Evolutionary conservation across 768 basidiomycete species (phyloP).

Genomic region (Chlorophyllum brunneum): DNA sequence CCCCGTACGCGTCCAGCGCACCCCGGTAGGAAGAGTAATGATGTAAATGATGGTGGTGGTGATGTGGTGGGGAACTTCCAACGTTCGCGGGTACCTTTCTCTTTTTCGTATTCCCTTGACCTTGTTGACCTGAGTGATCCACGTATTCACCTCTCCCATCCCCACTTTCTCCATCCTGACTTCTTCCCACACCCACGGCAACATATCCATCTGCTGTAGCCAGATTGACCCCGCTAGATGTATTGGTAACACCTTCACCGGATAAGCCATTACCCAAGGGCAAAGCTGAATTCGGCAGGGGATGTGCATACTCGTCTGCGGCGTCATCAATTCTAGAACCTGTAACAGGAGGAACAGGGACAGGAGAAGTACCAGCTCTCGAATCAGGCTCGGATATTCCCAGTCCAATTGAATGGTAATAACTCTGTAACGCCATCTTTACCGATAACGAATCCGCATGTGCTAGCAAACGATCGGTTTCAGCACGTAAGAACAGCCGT

Average conservation of each 20-base stretch:
- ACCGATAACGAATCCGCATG: constrained; percentile 56
- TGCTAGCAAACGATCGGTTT: constrained; percentile 21
- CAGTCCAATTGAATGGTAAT: constrained; percentile 32
- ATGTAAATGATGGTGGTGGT: constrained; percentile 8
- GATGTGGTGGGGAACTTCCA: constrained; percentile 35
- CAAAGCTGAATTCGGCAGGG: not conserved
- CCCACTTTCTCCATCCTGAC: constrained; percentile 48
- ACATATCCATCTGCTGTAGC: not conserved
- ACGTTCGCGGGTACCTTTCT: constrained; percentile 78
- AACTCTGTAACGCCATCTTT: constrained; percentile 58
- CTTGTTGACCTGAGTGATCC: constrained; percentile 71
- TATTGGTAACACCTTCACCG: not conserved
- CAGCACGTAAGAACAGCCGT: constrained; percentile 29
- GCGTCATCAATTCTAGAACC: not conserved
- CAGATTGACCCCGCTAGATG: not conserved
- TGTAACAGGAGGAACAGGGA: not conserved
- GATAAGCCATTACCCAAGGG: not conserved
- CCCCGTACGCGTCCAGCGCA: constrained; percentile 38
- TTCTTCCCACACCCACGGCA: constrained; percentile 13
- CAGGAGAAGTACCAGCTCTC: not conserved
- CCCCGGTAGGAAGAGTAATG: constrained; percentile 3
- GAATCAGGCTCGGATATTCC: not conserved
- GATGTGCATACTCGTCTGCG: not conserved
- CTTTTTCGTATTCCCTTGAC: constrained; percentile 84
- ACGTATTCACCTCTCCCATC: constrained; percentile 60